Percentiles rank a stretch among this genome's conserved stretches.
These are phyloP conservation scores for Fusarium sp. DNA, from an alignment of 2,329 filamentous ascomycete genomes.

Conservation along the genomic window DNA sequence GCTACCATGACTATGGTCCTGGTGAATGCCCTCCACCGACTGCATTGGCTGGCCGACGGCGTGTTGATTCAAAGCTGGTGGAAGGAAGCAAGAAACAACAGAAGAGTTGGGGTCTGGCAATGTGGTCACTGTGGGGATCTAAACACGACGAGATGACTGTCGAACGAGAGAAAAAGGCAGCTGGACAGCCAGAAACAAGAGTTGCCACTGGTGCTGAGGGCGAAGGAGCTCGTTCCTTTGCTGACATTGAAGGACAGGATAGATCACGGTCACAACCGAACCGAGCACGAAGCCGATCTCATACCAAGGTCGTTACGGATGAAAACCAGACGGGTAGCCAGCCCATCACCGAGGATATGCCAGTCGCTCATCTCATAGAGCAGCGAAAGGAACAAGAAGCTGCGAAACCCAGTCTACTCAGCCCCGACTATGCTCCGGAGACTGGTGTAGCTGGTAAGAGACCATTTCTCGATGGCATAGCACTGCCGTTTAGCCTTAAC, in stretches of 20 bases:
- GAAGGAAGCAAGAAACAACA: slow-evolving; percentile 61
- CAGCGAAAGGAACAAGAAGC: slow-evolving; percentile 52
- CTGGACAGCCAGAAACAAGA: slow-evolving; percentile 46
- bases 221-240: slow-evolving; percentile 53
- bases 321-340: slow-evolving; percentile 57
- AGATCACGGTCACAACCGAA: slow-evolving; percentile 36
- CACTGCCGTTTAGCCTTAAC: slow-evolving; percentile 76
- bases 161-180: slow-evolving; percentile 63
- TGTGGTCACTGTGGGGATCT: slow-evolving; percentile 90
- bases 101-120: slow-evolving; percentile 77
- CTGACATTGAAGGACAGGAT: slow-evolving; percentile 53
- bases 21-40: slow-evolving; percentile 85
- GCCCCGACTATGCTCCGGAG: slow-evolving; percentile 54
- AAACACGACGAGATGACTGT: slow-evolving; percentile 86
- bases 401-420: slow-evolving; percentile 54
- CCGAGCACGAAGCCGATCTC: slow-evolving; percentile 53
- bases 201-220: slow-evolving; percentile 53
- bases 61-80: slow-evolving; percentile 52
- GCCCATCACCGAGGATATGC: slow-evolving; percentile 51
- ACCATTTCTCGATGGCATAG: slow-evolving; percentile 73
- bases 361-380: slow-evolving; percentile 55
- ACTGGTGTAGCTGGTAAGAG: slow-evolving; percentile 68
- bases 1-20: slow-evolving; percentile 74
- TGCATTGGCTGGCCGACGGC: slow-evolving; percentile 78
- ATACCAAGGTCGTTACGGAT: slow-evolving; percentile 59